Base-by-base conservation (phyloP, 2,329 filamentous ascomycete genomes). In the Cladosporium sp. region DNA sequence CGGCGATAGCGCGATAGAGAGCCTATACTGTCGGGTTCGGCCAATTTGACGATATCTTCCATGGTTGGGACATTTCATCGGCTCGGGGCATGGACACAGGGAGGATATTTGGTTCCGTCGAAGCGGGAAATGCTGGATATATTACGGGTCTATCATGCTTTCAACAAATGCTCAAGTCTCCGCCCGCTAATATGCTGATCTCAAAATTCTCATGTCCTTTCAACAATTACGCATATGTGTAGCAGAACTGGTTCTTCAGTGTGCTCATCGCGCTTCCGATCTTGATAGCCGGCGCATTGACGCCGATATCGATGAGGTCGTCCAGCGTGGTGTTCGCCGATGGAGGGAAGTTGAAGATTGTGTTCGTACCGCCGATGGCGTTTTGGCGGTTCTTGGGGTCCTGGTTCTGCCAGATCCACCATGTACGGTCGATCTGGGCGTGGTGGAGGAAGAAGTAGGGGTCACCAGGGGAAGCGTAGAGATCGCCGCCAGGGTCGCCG, bases 341-440 rank as follows among this genome's bases (percentile, higher is more conserved):
- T 0, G 71, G 66, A 1, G 75, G 74, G 0, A 52, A 31, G 51
- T 76, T 74, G 55, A 73, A 62, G 33, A 76, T 63, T 0, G 74
- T 76, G 11, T 70, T 66, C 1, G 73, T 75, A 1, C 71, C 74
- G 2, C 63, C 69, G 41, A 77, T 63, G 4, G 61, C 66, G 52
- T 63, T 58, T 14, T 62, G 64, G 7, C 74, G 61, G 8, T 62
- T 65, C 46, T 57, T 54, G 6, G 68, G 58, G 45, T 76, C 68
- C 48, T 68, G 61, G 54, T 71, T 75, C 61, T 79, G 75, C 76
- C 76, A 79, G 11, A 72, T 75, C 73, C 73, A 76, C 65, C 69
- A 79, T 2, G 69, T 60, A 2, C 74, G 67, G 57, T 78, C 76
- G 22, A 78, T 72, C 64, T 72, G 70, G 2, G 68, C 68, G 54